Evolutionary conservation across 1,284 basidiomycete genomes (phyloP).

Genomic region (Fomitopsis schrenkii): DNA sequence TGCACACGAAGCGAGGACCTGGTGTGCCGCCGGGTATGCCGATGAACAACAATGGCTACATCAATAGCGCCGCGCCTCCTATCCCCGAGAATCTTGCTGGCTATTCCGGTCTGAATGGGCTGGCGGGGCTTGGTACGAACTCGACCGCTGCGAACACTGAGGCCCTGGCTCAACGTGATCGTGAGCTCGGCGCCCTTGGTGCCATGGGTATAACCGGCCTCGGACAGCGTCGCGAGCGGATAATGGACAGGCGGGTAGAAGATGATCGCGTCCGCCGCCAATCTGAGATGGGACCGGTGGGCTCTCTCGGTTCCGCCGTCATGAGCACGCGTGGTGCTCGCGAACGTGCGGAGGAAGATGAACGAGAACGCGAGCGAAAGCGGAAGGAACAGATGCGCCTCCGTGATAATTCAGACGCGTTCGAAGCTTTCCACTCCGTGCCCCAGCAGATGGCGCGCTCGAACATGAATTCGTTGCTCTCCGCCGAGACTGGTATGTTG

Average conservation of each 20-base stretch:
- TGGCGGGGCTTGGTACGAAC: slow-evolving; percentile 23
- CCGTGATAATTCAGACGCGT: slow-evolving; percentile 44
- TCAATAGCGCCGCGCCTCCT: slow-evolving; percentile 30
- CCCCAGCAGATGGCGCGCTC: slow-evolving; percentile 37
- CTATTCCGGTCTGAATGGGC: slow-evolving; percentile 31
- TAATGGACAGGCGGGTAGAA: slow-evolving; percentile 35
- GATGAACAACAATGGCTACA: slow-evolving; percentile 25
- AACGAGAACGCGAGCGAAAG: slow-evolving; percentile 49
- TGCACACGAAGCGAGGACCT: slow-evolving; percentile 90
- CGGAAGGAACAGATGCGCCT: slow-evolving; percentile 45
- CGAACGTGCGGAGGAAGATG: slow-evolving; percentile 63
- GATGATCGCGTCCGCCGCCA: slow-evolving; percentile 34
- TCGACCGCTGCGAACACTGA: slow-evolving; percentile 29
- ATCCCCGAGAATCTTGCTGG: slow-evolving; percentile 27
- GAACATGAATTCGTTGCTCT: slow-evolving; percentile 30
- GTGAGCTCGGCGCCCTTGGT: slow-evolving; percentile 42
- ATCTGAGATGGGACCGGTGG: slow-evolving; percentile 29
- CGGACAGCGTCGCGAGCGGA: slow-evolving; percentile 27
- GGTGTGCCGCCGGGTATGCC: slow-evolving; percentile 47
- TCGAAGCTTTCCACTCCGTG: slow-evolving; percentile 74
- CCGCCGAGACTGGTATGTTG: slow-evolving; percentile 26
- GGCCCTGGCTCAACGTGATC: slow-evolving; percentile 41
- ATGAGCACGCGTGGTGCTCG: slow-evolving; percentile 47
- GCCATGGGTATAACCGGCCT: slow-evolving; percentile 44
- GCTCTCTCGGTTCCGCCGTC: slow-evolving; percentile 36